phyloP scores from a whole-genome alignment of 192 early-diverging fungal species.

The Backusella liffmaniae region DNA sequence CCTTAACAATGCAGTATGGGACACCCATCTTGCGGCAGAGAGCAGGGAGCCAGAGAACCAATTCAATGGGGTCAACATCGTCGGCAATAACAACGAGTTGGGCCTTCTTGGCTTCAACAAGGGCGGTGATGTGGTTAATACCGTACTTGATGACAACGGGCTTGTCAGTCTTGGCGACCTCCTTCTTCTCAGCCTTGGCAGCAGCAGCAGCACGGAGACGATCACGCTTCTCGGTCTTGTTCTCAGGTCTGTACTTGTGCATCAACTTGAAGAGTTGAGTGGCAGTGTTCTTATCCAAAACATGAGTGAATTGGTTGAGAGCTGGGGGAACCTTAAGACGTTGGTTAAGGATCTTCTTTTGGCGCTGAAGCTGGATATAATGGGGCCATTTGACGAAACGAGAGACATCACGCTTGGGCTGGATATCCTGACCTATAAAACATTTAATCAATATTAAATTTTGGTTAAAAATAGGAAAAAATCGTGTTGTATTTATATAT shows the following conservation, averaged over 20 bases:
- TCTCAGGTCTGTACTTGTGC: slow-evolving; percentile 99
- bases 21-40: slow-evolving; percentile 99
- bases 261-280: slow-evolving; percentile 97
- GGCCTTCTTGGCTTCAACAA: slow-evolving; percentile 99
- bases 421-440: slow-evolving; percentile 83
- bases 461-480: slow-evolving; percentile 24
- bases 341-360: slow-evolving; percentile 95
- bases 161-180: slow-evolving; percentile 84
- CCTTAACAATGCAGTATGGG: slow-evolving; percentile 99
- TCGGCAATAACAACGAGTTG: slow-evolving; percentile 98
- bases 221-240: slow-evolving; percentile 92
- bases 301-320: slow-evolving; percentile 99
- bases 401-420: slow-evolving; percentile 92
- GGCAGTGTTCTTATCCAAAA: slow-evolving; percentile 98
- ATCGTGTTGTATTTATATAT: not conserved
- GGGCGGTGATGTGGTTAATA: slow-evolving; percentile 99
- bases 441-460: not conserved
- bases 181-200: slow-evolving; percentile 87
- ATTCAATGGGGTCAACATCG: slow-evolving; percentile 99
- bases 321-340: slow-evolving; percentile 99
- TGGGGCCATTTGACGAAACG: slow-evolving; percentile 99
- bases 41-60: slow-evolving; percentile 98
- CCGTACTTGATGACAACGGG: slow-evolving; percentile 97
- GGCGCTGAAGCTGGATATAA: slow-evolving; percentile 98
- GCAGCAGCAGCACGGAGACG: slow-evolving; percentile 89